These are phyloP conservation scores for Alternaria brassicae DNA, from an alignment of 2,329 filamentous ascomycete species.

Conservation along the genomic window DNA sequence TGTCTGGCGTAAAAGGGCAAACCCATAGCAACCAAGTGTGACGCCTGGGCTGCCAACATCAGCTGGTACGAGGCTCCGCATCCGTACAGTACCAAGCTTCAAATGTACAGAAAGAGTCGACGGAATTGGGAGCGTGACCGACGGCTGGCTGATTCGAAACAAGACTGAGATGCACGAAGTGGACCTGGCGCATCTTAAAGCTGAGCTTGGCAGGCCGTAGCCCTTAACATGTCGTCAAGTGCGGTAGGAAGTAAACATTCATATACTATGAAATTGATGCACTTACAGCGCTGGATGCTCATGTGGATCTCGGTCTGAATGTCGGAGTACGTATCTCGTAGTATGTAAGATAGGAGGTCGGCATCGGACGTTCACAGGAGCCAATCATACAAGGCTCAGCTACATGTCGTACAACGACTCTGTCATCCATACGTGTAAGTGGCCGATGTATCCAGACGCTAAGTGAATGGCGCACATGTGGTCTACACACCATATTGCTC, in stretches of 20 bases:
- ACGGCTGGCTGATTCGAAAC: constrained; percentile 14
- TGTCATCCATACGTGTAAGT: constrained; percentile 25
- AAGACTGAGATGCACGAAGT: constrained; percentile 15
- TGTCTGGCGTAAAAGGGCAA: neutral
- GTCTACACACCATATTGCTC: constrained; percentile 5
- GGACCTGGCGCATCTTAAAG: constrained; percentile 11
- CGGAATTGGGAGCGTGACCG: constrained; percentile 16
- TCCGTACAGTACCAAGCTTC: constrained; percentile 11
- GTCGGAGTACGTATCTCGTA: constrained; percentile 15
- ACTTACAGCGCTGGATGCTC: neutral
- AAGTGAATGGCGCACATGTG: neutral
- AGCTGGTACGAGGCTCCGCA: constrained; percentile 13
- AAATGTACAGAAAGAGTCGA: constrained; percentile 5
- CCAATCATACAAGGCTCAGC: constrained; percentile 19
- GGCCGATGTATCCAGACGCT: constrained; percentile 18
- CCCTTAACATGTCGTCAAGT: neutral
- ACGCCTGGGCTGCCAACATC: constrained; percentile 1
- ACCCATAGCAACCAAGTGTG: neutral
- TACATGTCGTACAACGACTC: constrained; percentile 18
- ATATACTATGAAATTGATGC: neutral
- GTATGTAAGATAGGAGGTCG: constrained; percentile 2
- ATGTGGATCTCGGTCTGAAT: constrained; percentile 19
- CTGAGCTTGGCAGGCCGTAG: constrained; percentile 1
- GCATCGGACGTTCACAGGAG: constrained; percentile 14
- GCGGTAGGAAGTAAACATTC: neutral